Percentiles rank a stretch among this genome's conserved stretches.
These are phyloP conservation scores for Phytophthora palmivora DNA, from an alignment of 352 stramenopile genomes.

Conservation along the genomic window DNA sequence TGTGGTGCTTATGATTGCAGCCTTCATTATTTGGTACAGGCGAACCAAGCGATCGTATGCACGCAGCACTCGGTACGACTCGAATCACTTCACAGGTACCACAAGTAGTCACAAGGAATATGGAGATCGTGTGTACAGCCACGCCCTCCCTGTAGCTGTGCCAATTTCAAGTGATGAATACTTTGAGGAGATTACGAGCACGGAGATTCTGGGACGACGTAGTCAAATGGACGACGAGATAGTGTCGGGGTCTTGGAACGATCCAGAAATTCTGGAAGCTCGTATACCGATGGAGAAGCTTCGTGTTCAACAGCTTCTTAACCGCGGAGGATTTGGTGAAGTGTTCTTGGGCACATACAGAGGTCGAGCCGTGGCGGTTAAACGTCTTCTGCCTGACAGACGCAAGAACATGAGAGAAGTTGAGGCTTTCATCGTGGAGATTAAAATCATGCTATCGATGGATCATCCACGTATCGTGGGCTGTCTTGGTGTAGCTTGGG, in stretches of 20 bases:
- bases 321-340: slow-evolving; percentile 51
- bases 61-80: slow-evolving; percentile 25
- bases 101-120: slow-evolving; percentile 33
- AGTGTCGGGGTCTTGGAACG: slow-evolving; percentile 30
- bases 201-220: slow-evolving; percentile 32
- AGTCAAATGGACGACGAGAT: slow-evolving; percentile 29
- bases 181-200: slow-evolving; percentile 35
- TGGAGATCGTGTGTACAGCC: slow-evolving; percentile 29
- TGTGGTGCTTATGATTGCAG: slow-evolving; percentile 45
- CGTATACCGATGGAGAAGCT: slow-evolving; percentile 53
- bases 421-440: slow-evolving; percentile 48
- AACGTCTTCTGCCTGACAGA: slow-evolving; percentile 49
- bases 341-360: slow-evolving; percentile 54
- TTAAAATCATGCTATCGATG: slow-evolving; percentile 51
- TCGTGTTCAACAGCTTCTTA: slow-evolving; percentile 44
- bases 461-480: slow-evolving; percentile 50
- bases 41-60: slow-evolving; percentile 32
- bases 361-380: slow-evolving; percentile 50
- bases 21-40: slow-evolving; percentile 53
- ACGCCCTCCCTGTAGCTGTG: slow-evolving; percentile 25
- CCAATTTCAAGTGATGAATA: slow-evolving; percentile 31
- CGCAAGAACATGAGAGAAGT: slow-evolving; percentile 60
- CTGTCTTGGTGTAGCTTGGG: slow-evolving; percentile 55
- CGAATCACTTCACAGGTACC: slow-evolving; percentile 27
- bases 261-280: slow-evolving; percentile 36